Conservation (phyloP, 495 filamentous ascomycete species). For the Penicillium coffeae region DNA sequence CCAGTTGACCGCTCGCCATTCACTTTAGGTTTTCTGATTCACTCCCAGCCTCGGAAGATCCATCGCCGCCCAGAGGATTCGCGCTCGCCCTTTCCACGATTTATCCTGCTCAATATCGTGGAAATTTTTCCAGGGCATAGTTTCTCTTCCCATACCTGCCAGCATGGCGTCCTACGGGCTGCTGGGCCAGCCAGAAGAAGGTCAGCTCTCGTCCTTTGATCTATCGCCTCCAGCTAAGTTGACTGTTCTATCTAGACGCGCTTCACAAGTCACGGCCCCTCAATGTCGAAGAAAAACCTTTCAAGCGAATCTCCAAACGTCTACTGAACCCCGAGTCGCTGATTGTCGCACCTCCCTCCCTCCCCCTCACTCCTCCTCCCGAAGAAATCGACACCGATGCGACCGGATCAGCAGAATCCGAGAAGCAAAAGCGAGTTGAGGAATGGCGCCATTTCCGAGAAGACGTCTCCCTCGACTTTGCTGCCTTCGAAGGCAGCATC, state of each 20-base stretch:
- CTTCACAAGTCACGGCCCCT: constrained; percentile 89
- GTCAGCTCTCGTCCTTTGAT: constrained; percentile 23
- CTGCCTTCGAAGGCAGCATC: constrained; percentile 81
- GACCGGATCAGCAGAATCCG: constrained; percentile 26
- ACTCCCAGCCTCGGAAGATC: constrained; percentile 1
- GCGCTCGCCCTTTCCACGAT: no score
- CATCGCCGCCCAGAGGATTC: no score
- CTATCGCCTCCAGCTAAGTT: constrained; percentile 15
- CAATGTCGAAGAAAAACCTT: constrained; percentile 87
- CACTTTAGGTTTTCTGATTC: constrained; percentile 13
- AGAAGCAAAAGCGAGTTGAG: constrained; percentile 48
- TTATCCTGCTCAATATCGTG: not conserved
- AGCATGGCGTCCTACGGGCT: constrained; percentile 47
- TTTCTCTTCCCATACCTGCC: no score
- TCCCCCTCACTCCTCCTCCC: constrained; percentile 67
- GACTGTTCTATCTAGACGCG: constrained; percentile 52
- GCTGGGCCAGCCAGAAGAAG: constrained; percentile 51
- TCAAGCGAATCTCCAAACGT: constrained; percentile 82
- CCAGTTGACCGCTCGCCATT: constrained; percentile 24
- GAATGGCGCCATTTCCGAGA: constrained; percentile 63
- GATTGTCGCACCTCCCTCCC: constrained; percentile 46
- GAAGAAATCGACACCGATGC: constrained; percentile 52
- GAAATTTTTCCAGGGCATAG: no score
- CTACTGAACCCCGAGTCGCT: constrained; percentile 64
- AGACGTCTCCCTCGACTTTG: constrained; percentile 86